These are phyloP conservation scores for Amniculicola lignicola DNA, from an alignment of 495 filamentous ascomycete genomes.

Conservation along the genomic window DNA sequence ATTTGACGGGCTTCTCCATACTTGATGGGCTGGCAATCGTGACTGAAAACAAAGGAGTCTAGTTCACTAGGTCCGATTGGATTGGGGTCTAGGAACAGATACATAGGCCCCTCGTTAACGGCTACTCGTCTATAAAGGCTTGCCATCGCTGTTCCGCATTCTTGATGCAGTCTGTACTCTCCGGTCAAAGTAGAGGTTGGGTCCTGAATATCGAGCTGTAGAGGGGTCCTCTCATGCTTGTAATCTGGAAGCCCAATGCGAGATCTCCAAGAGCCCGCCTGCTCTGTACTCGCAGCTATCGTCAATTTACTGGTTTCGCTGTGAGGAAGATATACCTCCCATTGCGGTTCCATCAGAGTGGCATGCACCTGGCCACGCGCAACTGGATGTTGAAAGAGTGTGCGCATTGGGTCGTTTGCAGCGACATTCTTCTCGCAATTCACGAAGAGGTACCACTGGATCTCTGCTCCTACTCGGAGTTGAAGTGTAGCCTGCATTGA, in stretches of 20 bases:
- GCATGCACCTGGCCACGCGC: slow-evolving; percentile 49
- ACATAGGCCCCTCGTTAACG: slow-evolving; percentile 48
- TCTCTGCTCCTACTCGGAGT: slow-evolving; percentile 45
- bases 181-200: too few species aligned
- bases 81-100: slow-evolving; percentile 64
- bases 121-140: slow-evolving; percentile 50
- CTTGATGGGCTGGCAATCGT: slow-evolving; percentile 50
- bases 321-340: slow-evolving; percentile 26
- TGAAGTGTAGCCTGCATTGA: slow-evolving; percentile 49
- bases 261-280: slow-evolving; percentile 27
- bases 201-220: slow-evolving; percentile 38
- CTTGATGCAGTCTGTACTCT: too few species aligned
- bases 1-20: slow-evolving; percentile 53
- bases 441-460: slow-evolving; percentile 57
- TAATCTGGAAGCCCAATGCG: slow-evolving; percentile 29
- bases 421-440: slow-evolving; percentile 44
- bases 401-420: slow-evolving; percentile 45
- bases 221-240: slow-evolving; percentile 44
- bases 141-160: slow-evolving; percentile 66
- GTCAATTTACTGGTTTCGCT: background rate
- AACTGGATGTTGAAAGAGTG: slow-evolving; percentile 53
- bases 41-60: slow-evolving; percentile 66
- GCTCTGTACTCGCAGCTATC: slow-evolving; percentile 2
- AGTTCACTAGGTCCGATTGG: slow-evolving; percentile 45
- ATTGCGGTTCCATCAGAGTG: slow-evolving; percentile 24